Evolutionary conservation across 306 rosid species (phyloP), one percentile per base, ranked within the genome.

Genomic region (Inga leiocalycina): DNA sequence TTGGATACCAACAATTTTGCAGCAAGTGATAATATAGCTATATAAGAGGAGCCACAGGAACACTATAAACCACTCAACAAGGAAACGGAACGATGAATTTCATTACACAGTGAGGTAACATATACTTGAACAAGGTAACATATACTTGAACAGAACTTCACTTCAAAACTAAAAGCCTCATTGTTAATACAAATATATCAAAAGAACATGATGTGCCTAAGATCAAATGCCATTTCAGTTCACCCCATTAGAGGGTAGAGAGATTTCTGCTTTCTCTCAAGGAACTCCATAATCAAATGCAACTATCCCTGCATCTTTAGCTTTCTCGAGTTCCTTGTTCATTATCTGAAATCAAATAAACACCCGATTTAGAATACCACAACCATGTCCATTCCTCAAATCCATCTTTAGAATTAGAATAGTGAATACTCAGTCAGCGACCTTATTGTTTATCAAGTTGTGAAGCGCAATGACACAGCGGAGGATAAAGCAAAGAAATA

Each of bases 391-490:
- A 57, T 46, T n/a, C 20, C 22, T 41, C 41, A 10, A 41, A 32
- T 16, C 20, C 57, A 48, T 9, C 13, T 24, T 77, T 17, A 67
- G 5, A 12, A 13, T 39, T 39, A 13, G 16, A 13, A 45, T 45
- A 45, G 49, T 45, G 64, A 24, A 48, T 45, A 30, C 3, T 66
- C n/a, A 49, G 39, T 45, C 75, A 88, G 16, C 12, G 7, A 61
- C 93, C 94, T 91, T 91, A 79, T 91, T 91, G 59, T 88, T 91
- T 82, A 91, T 91, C 86, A 91, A 88, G 84, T 91, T 91, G 76
- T 91, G 94, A 66, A 89, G 94, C 14, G 94, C 94, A 24, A 91
- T 86, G 73, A 89, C 90, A 41, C 93, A 88, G 34, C 94, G 89
- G 75, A 91, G 88, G 73, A 91, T 89, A 76, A 90, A 89, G 45